These are phyloP conservation scores for Tulasnella sp. DNA, from an alignment of 768 basidiomycete genomes.

Conservation along the genomic window DNA sequence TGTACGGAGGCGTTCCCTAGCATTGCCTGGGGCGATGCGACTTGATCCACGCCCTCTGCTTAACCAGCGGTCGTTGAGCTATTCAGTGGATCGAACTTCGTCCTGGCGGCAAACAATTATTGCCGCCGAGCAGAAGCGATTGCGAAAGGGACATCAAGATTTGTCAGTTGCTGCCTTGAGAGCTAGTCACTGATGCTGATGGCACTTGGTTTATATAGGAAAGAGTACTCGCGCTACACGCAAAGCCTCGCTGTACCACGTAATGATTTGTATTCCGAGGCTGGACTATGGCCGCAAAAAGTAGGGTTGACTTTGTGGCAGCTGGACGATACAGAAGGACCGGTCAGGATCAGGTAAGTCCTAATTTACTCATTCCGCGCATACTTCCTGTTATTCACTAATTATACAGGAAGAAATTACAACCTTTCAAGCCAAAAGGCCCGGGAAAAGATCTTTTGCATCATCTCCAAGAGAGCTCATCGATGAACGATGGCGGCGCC, in stretches of 20 bases:
- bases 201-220: conserved; percentile 33
- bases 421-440: conserved; percentile 30
- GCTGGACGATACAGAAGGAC: conserved; percentile 87
- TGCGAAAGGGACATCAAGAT: conserved; percentile 64
- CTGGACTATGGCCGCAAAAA: conserved; percentile 69
- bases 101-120: conserved; percentile 68
- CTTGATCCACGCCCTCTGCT: neutral
- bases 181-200: neutral
- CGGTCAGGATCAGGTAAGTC: conserved; percentile 66
- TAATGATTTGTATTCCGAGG: conserved; percentile 54
- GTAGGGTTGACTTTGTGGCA: conserved; percentile 50
- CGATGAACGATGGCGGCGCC: conserved; percentile 38
- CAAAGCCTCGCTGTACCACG: conserved; percentile 38
- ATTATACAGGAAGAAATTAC: conserved; percentile 71
- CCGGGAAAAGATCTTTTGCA: neutral
- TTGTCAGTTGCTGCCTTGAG: conserved; percentile 36
- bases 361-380: neutral
- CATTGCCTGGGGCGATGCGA: neutral
- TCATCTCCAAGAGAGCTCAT: neutral
- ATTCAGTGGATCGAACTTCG: conserved; percentile 49
- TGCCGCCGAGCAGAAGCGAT: conserved; percentile 56
- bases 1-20: neutral
- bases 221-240: conserved; percentile 62
- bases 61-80: conserved; percentile 48
- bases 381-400: no score